Evolutionary conservation across 1,139 yeast genomes (phyloP), one percentile per base, ranked within the genome.

Genomic region (Lodderomyces elongisporus): DNA sequence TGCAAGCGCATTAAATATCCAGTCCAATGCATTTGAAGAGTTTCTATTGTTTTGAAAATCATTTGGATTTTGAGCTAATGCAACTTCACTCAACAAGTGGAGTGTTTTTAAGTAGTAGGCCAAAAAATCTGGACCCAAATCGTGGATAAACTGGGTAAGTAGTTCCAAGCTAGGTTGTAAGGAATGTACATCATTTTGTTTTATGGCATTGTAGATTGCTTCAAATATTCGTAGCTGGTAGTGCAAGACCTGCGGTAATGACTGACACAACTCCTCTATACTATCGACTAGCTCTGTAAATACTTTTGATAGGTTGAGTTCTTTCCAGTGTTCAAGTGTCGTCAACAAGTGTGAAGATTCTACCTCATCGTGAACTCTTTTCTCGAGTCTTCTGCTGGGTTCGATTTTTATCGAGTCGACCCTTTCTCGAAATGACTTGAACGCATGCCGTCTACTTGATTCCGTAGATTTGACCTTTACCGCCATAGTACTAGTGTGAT

Each of bases 91-190:
- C 30, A 91, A 64, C 20, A 74, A 48, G 1, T 54, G 46, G 32
- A 91, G 59, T 1, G 87, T 60, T 18, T 59, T 52, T 2, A 65
- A 60, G 48, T 85, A 88, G 49, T 66, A 87, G 2, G 75, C 74
- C 65, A 87, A 71, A 50, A 88, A 91, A 48, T 91, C 98, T 1
- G 91, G 82, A 4, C 97, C 97, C 43, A 91, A 63, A 62, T 91
- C 98, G 48, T 87, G 96, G 29, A 89, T 80, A 47, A 93, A 83
- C 52, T 88, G 95, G 0, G 95, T 74, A 27, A 87, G 56, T 31
- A 88, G 62, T 51, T 91, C 98, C 29, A 88, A 58, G 27, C 87
- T 55, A 4, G 97, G 91, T 54, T 89, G 94, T 32, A 85, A 60
- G 1, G 96, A 79, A 38, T 81, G 64, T 20, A 71, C 68, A 52